phyloP scores from a whole-genome alignment of 2,329 filamentous ascomycete species.

The Epichloe sylvatica region DNA sequence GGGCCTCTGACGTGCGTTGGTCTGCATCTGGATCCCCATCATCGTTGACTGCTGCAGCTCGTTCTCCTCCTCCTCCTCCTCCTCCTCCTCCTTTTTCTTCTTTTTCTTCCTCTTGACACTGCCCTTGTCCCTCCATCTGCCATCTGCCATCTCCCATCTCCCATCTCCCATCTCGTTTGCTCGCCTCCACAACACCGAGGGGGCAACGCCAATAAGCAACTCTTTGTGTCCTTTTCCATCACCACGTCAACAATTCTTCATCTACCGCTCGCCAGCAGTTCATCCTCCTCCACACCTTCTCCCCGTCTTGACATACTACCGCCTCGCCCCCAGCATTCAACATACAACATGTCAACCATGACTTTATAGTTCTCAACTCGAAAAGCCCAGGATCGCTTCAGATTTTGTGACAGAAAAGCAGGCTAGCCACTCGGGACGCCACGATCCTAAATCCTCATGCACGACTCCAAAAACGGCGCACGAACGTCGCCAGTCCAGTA shows the following conservation, averaged over 20 bases:
- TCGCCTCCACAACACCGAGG: neutral
- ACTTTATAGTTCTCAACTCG: neutral
- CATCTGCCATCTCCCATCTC: neutral
- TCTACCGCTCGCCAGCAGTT: neutral
- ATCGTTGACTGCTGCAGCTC: neutral
- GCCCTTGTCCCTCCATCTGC: neutral
- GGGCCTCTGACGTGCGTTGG: neutral
- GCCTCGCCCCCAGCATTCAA: neutral
- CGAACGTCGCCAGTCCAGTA: conserved; percentile 23
- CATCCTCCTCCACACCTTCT: neutral
- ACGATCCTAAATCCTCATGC: neutral
- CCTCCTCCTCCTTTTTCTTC: neutral
- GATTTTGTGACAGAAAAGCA: neutral
- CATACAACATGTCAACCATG: conserved; percentile 2
- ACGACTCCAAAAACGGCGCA: conserved; percentile 19
- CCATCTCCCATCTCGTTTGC: neutral
- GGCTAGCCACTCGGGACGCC: neutral
- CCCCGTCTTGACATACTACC: neutral
- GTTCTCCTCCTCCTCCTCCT: neutral
- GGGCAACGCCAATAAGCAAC: neutral
- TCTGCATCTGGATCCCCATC: neutral
- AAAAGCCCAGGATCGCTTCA: neutral
- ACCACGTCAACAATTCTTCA: neutral
- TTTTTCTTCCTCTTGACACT: neutral
- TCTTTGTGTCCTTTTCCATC: neutral